phyloP scores from a whole-genome alignment of 805 yeast species.

The Cyberlindnera mycetangii region DNA sequence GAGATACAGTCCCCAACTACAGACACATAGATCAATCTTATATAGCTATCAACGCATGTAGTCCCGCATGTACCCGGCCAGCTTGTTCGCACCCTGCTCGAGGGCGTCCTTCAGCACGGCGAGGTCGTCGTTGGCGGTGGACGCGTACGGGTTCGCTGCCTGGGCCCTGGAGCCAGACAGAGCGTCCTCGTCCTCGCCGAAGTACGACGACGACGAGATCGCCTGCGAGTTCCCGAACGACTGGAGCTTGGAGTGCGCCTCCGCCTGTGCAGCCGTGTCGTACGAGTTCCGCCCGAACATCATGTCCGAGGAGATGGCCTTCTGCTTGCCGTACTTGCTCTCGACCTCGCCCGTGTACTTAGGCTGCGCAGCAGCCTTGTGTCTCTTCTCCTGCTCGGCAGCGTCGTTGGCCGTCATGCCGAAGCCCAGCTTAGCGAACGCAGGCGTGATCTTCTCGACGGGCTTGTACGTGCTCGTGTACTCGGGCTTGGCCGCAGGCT shows the following conservation, averaged over 20 bases:
- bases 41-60: conserved; percentile 47
- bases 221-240: conserved; percentile 83
- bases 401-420: conserved; percentile 79
- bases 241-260: conserved; percentile 79
- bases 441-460: conserved; percentile 53
- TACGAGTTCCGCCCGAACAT: conserved; percentile 84
- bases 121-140: conserved; percentile 84
- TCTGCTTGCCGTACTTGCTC: conserved; percentile 79
- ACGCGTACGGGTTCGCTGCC: conserved; percentile 60
- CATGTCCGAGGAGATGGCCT: conserved; percentile 95
- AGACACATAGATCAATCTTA: background rate
- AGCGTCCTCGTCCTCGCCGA: conserved; percentile 72
- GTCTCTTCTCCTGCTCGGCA: conserved; percentile 40
- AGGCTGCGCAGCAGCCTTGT: conserved; percentile 49
- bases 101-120: conserved; percentile 86
- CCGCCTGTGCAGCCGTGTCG: conserved; percentile 73
- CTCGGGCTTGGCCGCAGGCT: conserved; percentile 17
- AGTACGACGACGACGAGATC: conserved; percentile 89
- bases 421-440: conserved; percentile 81
- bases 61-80: conserved; percentile 84
- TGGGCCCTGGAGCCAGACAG: conserved; percentile 12
- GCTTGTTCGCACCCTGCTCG: conserved; percentile 89
- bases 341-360: conserved; percentile 73
- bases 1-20: no score
- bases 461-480: conserved; percentile 3